Conservation (phyloP, 306 rosid species). For the Lathyrus sativus region DNA sequence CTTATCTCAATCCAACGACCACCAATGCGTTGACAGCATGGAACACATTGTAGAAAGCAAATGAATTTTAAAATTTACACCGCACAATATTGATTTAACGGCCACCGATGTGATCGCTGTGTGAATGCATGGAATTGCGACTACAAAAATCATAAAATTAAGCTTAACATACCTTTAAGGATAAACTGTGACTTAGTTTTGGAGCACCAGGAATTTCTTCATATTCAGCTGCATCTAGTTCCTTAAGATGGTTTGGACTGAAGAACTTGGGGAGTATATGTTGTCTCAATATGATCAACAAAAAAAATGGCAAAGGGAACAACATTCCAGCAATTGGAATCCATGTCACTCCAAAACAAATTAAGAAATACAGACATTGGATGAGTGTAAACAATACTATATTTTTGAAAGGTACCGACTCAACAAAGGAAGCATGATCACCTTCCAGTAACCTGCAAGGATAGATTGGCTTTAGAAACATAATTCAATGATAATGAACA, state of each 20-base stretch:
- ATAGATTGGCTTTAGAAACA: background rate
- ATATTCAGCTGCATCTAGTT: slow-evolving; percentile 81
- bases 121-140: too few relatives aligned
- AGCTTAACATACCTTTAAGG: slow-evolving; percentile 48
- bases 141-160: background rate
- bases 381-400: slow-evolving; percentile 64
- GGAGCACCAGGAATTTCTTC: slow-evolving; percentile 69
- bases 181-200: slow-evolving; percentile 39
- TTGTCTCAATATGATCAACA: slow-evolving; percentile 68
- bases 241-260: slow-evolving; percentile 54
- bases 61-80: too few relatives aligned
- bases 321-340: slow-evolving; percentile 86
- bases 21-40: too few relatives aligned
- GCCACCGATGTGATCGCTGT: too few relatives aligned
- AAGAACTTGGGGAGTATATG: slow-evolving; percentile 70
- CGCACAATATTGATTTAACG: too few relatives aligned
- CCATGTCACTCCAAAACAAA: slow-evolving; percentile 69
- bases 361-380: slow-evolving; percentile 67
- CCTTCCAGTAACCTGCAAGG: slow-evolving; percentile 60
- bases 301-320: slow-evolving; percentile 82
- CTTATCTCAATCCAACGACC: too few relatives aligned
- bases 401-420: slow-evolving; percentile 65
- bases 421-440: slow-evolving; percentile 79
- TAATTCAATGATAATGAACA: background rate
- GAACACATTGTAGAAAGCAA: too few relatives aligned